Evolutionary conservation across 306 rosid genomes (phyloP), one percentile per base, ranked within the genome.

Genomic region (Oxytropis ochrocephala): DNA sequence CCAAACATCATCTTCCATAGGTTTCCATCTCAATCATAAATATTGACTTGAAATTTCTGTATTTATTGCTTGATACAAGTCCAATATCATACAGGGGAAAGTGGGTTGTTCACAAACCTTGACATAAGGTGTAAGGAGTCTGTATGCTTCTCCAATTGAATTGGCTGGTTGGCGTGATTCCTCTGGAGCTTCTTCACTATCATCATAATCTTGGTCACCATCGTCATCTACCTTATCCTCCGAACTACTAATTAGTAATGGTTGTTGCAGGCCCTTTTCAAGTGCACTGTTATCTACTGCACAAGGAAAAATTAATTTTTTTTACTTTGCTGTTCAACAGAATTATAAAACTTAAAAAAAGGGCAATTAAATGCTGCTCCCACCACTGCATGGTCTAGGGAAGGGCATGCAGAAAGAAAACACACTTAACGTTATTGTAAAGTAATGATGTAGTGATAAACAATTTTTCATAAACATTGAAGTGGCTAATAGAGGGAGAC

Each of bases 81-180:
- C 67, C 64, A 65, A 70, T 48, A 74, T 11, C 67, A 64, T 46
- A 36, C 12, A 2, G 9, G 48, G 27, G 24, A 65, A 8, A 9
- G 32, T 11, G 30, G 67, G 55, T 52, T 32, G 19, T 14, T 39
- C 56, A 73, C 77, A 67, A 85, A 95, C 99, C 96, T 95, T 95
- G 51, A 95, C 96, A 67, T 97, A 95, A 65, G 96, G 99, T n/a
- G 99, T 91, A 54, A 95, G 99, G 62, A 95, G 87, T 85, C 91
- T 80, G 77, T 95, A 95, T 17, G 99, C 99, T 0, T 87, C 56
- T 60, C 62, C 64, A 72, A 95, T 75, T 46, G 99, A 95, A 68
- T 85, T 86, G 69, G 84, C 97, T 21, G 99, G 95, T 38, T 2
- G 69, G 67, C 88, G 97, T 69, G 93, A 84, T 14, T 89, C 93